These are phyloP conservation scores for Argentina anserina DNA, from an alignment of 306 rosid genomes.

Conservation along the genomic window DNA sequence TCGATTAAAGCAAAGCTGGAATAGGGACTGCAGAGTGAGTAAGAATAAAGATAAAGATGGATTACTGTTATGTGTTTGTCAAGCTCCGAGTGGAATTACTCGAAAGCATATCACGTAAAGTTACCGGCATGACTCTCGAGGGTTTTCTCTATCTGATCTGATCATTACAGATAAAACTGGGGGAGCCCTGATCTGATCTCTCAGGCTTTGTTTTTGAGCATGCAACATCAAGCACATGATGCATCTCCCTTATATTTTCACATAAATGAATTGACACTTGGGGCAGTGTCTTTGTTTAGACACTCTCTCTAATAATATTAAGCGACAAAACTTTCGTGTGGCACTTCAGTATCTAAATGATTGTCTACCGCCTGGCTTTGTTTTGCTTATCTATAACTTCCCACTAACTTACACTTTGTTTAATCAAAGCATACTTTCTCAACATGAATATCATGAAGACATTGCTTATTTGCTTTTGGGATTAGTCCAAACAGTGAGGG, in stretches of 20 bases:
- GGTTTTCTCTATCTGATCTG: neutral
- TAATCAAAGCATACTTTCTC: neutral
- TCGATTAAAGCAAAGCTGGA: conserved; percentile 13
- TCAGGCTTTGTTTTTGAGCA: neutral
- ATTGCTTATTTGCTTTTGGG: neutral
- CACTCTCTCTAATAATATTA: conserved; percentile 20
- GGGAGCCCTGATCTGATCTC: neutral
- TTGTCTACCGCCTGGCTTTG: too few species aligned
- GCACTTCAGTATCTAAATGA: neutral
- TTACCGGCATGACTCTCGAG: conserved; percentile 35
- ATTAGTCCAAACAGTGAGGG: too few species aligned
- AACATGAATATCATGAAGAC: neutral
- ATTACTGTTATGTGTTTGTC: conserved; percentile 24
- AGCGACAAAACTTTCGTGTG: conserved; percentile 47
- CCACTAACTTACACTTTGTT: neutral
- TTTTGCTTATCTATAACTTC: too few species aligned
- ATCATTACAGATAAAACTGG: neutral
- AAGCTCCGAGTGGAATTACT: conserved; percentile 22
- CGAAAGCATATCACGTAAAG: conserved; percentile 21
- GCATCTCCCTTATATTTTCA: neutral
- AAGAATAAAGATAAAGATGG: conserved; percentile 1
- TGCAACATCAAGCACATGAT: neutral
- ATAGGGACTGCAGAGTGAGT: neutral
- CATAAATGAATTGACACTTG: conserved; percentile 16
- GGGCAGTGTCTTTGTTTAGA: conserved; percentile 41